Percentiles rank a stretch among this genome's conserved stretches.
phyloP scores from a whole-genome alignment of 192 early-diverging fungal species.

The Linnemannia schmuckeri region DNA sequence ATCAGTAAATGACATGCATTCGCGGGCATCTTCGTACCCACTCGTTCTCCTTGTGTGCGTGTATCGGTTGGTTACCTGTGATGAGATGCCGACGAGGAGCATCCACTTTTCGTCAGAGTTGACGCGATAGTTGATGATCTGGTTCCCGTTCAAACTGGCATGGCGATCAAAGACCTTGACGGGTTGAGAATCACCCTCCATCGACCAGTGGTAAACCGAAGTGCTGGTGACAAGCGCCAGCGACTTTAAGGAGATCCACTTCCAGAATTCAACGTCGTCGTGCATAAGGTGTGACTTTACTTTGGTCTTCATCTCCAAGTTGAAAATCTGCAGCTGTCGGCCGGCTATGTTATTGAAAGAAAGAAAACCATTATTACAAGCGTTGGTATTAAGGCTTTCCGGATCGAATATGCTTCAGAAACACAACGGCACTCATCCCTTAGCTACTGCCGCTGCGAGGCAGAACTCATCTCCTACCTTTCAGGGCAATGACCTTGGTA shows the following conservation, averaged over 20 bases:
- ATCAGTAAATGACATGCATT: background rate
- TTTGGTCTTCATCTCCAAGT: constrained; percentile 96
- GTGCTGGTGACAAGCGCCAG: constrained; percentile 91
- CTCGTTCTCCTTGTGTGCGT: background rate
- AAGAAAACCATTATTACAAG: background rate
- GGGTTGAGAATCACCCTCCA: constrained; percentile 90
- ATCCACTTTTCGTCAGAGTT: constrained; percentile 95
- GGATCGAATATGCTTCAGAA: background rate
- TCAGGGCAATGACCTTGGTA: constrained; percentile 94
- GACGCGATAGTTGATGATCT: constrained; percentile 97
- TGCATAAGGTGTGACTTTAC: constrained; percentile 93
- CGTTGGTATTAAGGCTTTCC: background rate
- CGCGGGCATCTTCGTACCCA: background rate
- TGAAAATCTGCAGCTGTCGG: constrained; percentile 96
- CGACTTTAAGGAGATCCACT: constrained; percentile 90
- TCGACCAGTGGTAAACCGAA: constrained; percentile 96
- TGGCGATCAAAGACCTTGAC: constrained; percentile 96
- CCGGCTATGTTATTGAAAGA: constrained; percentile 68
- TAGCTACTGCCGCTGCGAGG: background rate
- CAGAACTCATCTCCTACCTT: constrained; percentile 68
- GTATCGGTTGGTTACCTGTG: constrained; percentile 62
- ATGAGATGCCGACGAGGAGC: constrained; percentile 95
- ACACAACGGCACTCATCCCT: background rate
- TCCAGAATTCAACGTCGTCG: constrained; percentile 93
- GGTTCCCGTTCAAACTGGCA: constrained; percentile 81